A percentile compares a stretch with the other conserved stretches of the same genome.
phyloP scores from a whole-genome alignment of 352 stramenopile species.

The Phytophthora sojae region DNA sequence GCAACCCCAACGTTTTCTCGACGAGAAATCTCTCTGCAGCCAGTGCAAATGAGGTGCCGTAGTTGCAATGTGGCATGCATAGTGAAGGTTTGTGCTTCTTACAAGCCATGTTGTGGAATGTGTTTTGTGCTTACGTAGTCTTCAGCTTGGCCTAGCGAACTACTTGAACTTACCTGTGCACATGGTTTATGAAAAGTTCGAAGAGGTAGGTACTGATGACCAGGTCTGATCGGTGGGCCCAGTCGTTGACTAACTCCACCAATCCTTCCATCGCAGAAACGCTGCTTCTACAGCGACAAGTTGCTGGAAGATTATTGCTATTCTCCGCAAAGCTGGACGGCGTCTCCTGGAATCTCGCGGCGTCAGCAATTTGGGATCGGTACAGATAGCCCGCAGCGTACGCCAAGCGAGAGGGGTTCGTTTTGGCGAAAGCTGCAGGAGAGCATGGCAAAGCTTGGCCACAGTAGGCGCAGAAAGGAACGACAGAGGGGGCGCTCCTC shows the following conservation, averaged over 20 bases:
- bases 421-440: constrained; percentile 84
- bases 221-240: neutral
- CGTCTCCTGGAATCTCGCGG: constrained; percentile 69
- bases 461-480: constrained; percentile 65
- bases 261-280: constrained; percentile 60
- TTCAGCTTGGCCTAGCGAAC: constrained; percentile 82
- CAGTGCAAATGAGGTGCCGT: constrained; percentile 80
- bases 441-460: constrained; percentile 71
- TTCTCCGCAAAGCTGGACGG: constrained; percentile 86
- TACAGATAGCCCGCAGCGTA: constrained; percentile 55
- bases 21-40: constrained; percentile 70
- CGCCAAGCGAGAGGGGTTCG: constrained; percentile 47
- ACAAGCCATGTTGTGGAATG: neutral
- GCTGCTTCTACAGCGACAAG: constrained; percentile 81
- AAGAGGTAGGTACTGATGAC: constrained; percentile 50
- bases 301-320: constrained; percentile 85
- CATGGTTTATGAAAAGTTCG: constrained; percentile 80
- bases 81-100: neutral
- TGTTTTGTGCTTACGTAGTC: constrained; percentile 31
- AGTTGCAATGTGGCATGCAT: neutral
- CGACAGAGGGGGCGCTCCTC: constrained; percentile 40
- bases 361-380: constrained; percentile 81
- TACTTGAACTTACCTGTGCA: constrained; percentile 71
- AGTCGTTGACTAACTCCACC: constrained; percentile 9
- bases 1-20: constrained; percentile 58